phyloP scores from a whole-genome alignment of 805 yeast species.

The Metschnikowia rubicola region DNA sequence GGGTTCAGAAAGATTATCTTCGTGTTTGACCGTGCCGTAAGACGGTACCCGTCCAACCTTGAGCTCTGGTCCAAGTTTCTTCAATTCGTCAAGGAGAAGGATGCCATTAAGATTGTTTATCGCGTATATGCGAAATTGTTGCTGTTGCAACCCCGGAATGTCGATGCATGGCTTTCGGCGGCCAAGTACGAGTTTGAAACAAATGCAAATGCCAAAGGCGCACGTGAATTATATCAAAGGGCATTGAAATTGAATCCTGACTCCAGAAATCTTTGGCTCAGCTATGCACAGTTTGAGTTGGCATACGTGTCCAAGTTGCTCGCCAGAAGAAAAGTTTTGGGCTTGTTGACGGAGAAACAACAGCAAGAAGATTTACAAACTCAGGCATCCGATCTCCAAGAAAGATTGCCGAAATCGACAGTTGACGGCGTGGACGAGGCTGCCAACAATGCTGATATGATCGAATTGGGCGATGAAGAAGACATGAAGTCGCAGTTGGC shows the following conservation, averaged over 20 bases:
- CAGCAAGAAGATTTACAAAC: conserved; percentile 50
- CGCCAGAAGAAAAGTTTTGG: conserved; percentile 78
- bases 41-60: conserved; percentile 73
- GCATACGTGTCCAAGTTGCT: conserved; percentile 79
- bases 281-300: conserved; percentile 84
- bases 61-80: conserved; percentile 77
- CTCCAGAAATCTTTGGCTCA: conserved; percentile 69
- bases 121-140: conserved; percentile 73
- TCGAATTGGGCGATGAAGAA: conserved; percentile 41
- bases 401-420: conserved; percentile 24
- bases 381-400: conserved; percentile 14
- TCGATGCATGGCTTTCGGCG: conserved; percentile 90
- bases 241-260: conserved; percentile 82
- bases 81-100: conserved; percentile 60
- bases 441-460: conserved; percentile 34
- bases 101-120: conserved; percentile 69
- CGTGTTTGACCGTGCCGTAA: conserved; percentile 78
- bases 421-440: conserved; percentile 16
- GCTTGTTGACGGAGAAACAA: conserved; percentile 69
- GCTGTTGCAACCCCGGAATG: conserved; percentile 85
- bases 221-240: conserved; percentile 80
- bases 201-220: conserved; percentile 84
- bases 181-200: conserved; percentile 90
- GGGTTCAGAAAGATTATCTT: conserved; percentile 76
- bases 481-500: conserved; percentile 60